Evolutionary conservation across 106 monocot genomes (phyloP).

Genomic region (Acorus calamus): DNA sequence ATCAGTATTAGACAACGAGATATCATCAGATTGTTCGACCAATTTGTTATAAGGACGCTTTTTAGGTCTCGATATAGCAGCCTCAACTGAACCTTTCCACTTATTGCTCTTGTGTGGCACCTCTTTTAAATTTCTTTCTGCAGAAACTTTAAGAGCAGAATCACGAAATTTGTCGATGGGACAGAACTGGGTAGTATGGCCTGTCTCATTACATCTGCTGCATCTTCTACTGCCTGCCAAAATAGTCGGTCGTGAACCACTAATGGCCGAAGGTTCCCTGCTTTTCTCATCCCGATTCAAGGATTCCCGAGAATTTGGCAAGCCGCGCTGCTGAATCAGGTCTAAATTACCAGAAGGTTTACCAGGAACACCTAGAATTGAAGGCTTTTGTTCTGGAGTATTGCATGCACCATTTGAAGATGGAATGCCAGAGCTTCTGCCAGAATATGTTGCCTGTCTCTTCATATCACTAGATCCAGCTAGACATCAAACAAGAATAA

Average conservation of each 20-base stretch:
- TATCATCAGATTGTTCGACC: constrained; percentile 21
- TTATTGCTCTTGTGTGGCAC: constrained; percentile 21
- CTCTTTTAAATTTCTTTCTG: constrained; percentile 28
- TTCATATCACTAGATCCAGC: constrained; percentile 34
- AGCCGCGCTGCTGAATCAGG: constrained; percentile 13
- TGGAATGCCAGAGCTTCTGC: constrained; percentile 25
- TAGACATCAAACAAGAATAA: constrained; percentile 4
- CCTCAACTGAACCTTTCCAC: constrained; percentile 46
- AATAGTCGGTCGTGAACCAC: constrained; percentile 16
- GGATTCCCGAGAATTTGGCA: not conserved
- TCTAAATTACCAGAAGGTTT: constrained; percentile 2
- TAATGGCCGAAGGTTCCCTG: constrained; percentile 19
- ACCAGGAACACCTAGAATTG: constrained; percentile 5
- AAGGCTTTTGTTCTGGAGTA: constrained; percentile 17
- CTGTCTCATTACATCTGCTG: constrained; percentile 75
- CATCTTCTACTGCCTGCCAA: constrained; percentile 24
- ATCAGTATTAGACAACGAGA: constrained; percentile 1
- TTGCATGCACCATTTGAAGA: constrained; percentile 13
- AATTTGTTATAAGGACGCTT: constrained; percentile 7
- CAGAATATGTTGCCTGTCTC: constrained; percentile 12
- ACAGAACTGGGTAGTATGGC: constrained; percentile 63
- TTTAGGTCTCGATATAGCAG: constrained; percentile 17
- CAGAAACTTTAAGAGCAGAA: constrained; percentile 48
- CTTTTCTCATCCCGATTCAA: constrained; percentile 24
- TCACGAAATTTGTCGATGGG: constrained; percentile 41